Evolutionary conservation across 2,329 filamentous ascomycete species (phyloP).

Genomic region (Emergomyces pasteurianus): DNA sequence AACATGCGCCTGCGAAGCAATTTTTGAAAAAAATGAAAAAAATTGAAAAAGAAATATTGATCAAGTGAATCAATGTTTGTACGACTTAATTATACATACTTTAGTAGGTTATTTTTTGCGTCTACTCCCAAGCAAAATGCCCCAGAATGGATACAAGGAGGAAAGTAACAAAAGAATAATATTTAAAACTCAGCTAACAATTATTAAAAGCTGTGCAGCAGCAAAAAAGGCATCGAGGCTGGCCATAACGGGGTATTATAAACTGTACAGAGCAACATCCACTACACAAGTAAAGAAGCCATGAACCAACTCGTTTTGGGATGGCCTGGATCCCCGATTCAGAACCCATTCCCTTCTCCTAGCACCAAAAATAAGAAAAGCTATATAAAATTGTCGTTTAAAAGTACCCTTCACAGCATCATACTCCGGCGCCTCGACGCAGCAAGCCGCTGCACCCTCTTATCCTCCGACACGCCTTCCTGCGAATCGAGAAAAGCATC

Average conservation of each 20-base stretch:
- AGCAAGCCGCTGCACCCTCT: slow-evolving; percentile 15
- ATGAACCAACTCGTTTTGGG: no score
- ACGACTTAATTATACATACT: no score
- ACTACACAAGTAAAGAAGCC: not conserved
- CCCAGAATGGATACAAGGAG: not conserved
- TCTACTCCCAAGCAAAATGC: no score
- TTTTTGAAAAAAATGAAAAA: no score
- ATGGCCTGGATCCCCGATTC: not conserved
- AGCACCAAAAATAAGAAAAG: no score
- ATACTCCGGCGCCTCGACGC: slow-evolving; percentile 28
- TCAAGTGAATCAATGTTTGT: no score
- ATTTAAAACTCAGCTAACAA: no score
- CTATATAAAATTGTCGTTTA: not conserved
- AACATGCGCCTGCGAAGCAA: no score
- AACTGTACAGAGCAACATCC: not conserved
- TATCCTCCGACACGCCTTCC: not conserved
- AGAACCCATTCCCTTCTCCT: no score
- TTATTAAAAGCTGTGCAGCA: no score
- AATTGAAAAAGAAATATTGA: no score
- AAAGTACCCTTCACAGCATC: slow-evolving; percentile 16
- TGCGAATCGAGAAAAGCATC: not conserved
- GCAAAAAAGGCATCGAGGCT: not conserved
- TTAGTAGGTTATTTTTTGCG: no score
- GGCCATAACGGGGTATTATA: not conserved
- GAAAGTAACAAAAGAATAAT: not conserved